Evolutionary conservation across 2,329 filamentous ascomycete species (phyloP).

Genomic region (Pseudogymnoascus sp.): DNA sequence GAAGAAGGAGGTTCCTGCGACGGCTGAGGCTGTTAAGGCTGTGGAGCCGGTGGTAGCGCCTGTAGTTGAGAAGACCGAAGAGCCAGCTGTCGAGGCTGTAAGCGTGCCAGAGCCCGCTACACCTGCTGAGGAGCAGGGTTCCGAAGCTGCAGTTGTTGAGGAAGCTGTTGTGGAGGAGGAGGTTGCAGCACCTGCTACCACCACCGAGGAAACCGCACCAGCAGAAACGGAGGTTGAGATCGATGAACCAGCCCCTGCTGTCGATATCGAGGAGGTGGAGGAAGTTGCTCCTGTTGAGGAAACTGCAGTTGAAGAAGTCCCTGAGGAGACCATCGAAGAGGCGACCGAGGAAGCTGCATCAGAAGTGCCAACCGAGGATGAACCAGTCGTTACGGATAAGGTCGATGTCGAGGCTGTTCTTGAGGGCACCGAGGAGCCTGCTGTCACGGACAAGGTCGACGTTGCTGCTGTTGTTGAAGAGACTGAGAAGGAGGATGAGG

Average conservation of each 20-base stretch:
- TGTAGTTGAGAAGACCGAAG: constrained; percentile 10
- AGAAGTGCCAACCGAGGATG: not conserved
- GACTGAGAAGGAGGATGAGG: not conserved
- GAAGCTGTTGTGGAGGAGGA: constrained; percentile 20
- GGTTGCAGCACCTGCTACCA: constrained; percentile 15
- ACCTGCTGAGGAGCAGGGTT: constrained; percentile 9
- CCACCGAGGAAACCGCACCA: constrained; percentile 20
- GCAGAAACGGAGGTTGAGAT: constrained; percentile 18
- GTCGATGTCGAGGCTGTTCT: not conserved
- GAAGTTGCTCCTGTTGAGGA: constrained; percentile 12
- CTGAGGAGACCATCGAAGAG: not conserved
- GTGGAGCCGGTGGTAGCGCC: not conserved
- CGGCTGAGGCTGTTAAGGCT: constrained; percentile 12
- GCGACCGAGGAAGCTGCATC: not conserved
- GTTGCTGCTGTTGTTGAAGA: not conserved
- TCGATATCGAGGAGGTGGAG: constrained; percentile 11
- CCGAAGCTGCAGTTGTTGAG: constrained; percentile 19
- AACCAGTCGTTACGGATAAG: not conserved
- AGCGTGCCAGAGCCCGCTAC: constrained; percentile 11
- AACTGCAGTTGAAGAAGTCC: constrained; percentile 10
- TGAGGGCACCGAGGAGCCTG: not conserved
- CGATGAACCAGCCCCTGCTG: constrained; percentile 12
- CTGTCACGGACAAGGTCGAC: not conserved
- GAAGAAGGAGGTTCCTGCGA: constrained; percentile 10
- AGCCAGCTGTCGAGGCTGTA: constrained; percentile 13